Evolutionary conservation across 345 rosid species (phyloP), one percentile per base, ranked within the genome.

Genomic region (Acer campestre): DNA sequence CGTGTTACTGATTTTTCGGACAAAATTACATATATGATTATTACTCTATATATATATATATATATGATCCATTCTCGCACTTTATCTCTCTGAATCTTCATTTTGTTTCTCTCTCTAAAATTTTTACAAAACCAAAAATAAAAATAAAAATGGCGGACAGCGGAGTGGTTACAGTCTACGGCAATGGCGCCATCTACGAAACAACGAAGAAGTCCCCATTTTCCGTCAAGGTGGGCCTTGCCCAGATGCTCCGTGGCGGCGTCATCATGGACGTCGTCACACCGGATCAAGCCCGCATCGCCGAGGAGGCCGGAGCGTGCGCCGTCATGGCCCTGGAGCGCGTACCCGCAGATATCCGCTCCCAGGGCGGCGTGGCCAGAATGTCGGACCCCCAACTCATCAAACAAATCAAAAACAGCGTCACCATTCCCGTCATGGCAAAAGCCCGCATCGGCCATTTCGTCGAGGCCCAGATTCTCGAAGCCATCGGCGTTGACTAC

Each of bases 321-420:
- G 87, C 87, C 35, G 85, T 84, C 80, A 84, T 84, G 87, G 87
- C 85, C 27, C 77, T 82, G 7, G 87, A 84, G 65, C 87, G 85
- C 62, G 87, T 82, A 31, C 87, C 85, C 38, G 85, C 83, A 14
- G 87, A 84, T 73, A 84, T 84, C 77, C 78, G 83, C 7, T 48
- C 87, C 48, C 83, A 79, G 35, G 85, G 87, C 10, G 85, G 87
- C 68, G 87, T 84, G 8, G 87, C 87, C 70, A 83, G 87, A 11
- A 84, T 84, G 87, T 70, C 80, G 48, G 84, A 84, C 79, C 87
- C 87, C 0, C 87, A 76, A 40, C 74, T 84, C 11, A 81, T 84
- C 78, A 84, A 84, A 72, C 81, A 84, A 35, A 84, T 84, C 61
- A 84, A 84, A 51, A 68, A 64, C 68, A 76, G 83, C 71, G 87